These are phyloP conservation scores for Leccinellum albellum DNA, from an alignment of 768 basidiomycete species.

Conservation along the genomic window DNA sequence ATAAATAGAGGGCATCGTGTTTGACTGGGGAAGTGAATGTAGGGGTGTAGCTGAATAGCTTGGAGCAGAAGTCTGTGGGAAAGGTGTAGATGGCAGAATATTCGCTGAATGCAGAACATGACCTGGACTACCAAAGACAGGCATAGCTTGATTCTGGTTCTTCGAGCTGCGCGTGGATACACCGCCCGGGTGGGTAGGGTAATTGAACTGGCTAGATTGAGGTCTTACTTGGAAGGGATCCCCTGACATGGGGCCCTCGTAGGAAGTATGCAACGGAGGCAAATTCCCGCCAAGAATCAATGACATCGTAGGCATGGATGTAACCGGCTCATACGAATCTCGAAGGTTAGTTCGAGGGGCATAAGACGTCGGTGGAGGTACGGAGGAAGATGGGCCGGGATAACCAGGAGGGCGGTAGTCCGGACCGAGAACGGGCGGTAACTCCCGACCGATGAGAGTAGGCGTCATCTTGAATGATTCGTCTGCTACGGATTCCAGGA, in stretches of 20 bases:
- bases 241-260: slow-evolving; percentile 9
- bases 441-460: slow-evolving; percentile 27
- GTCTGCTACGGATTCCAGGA: slow-evolving; percentile 68
- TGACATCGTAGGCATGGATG: slow-evolving; percentile 2
- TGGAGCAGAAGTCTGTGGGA: slow-evolving; percentile 15
- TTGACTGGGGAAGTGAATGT: slow-evolving; percentile 11
- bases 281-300: slow-evolving; percentile 8
- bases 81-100: slow-evolving; percentile 7
- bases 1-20: slow-evolving; percentile 11
- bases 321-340: slow-evolving; percentile 36
- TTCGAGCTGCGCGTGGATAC: slow-evolving; percentile 4
- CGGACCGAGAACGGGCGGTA: slow-evolving; percentile 11
- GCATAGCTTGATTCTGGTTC: slow-evolving; percentile 15
- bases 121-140: slow-evolving; percentile 8
- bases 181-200: slow-evolving; percentile 22
- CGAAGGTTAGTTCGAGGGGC: slow-evolving; percentile 20
- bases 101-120: slow-evolving; percentile 4
- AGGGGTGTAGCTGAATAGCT: slow-evolving; percentile 18
- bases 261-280: slow-evolving; percentile 1
- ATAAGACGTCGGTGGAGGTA: slow-evolving; percentile 24
- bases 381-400: slow-evolving; percentile 26
- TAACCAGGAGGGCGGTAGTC: slow-evolving; percentile 2
- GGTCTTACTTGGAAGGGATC: slow-evolving; percentile 46
- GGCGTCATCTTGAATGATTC: slow-evolving; percentile 67
- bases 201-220: slow-evolving; percentile 44